Evolutionary conservation across 179 eudicot genomes (phyloP).

Genomic region (Silene coronaria): DNA sequence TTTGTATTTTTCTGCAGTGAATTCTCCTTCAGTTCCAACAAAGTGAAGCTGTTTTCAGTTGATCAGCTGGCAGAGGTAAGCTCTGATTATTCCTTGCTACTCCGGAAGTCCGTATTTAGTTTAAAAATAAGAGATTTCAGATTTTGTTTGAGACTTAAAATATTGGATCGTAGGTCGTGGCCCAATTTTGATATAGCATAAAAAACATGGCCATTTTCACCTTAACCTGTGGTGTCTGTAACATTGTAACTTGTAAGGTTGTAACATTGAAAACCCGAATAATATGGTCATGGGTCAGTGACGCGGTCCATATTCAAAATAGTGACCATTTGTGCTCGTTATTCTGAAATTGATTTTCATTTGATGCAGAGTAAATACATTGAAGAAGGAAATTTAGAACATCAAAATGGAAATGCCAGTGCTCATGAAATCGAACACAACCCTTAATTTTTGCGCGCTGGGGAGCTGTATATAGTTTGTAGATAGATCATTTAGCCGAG

Average conservation of each 20-base stretch:
- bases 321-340: not conserved
- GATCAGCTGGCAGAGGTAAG: slow-evolving; percentile 51
- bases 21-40: slow-evolving; percentile 49
- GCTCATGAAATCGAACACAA: slow-evolving; percentile 22
- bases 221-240: too few species aligned
- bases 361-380: slow-evolving; percentile 32
- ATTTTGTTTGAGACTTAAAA: not conserved
- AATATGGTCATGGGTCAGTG: too few species aligned
- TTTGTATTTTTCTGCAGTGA: slow-evolving; percentile 41
- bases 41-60: slow-evolving; percentile 61
- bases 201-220: not conserved
- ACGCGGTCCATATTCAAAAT: too few species aligned
- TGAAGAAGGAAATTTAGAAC: slow-evolving; percentile 25
- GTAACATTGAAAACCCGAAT: not conserved
- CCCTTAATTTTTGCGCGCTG: slow-evolving; percentile 9
- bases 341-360: not conserved
- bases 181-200: not conserved
- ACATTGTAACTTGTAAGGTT: too few species aligned
- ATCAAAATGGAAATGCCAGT: slow-evolving; percentile 18
- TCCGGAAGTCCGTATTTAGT: too few species aligned
- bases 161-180: not conserved
- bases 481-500: slow-evolving; percentile 24
- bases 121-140: not conserved
- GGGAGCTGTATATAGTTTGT: slow-evolving; percentile 15
- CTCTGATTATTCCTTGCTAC: slow-evolving; percentile 1